Percentiles rank a stretch among this genome's conserved stretches.
These are phyloP conservation scores for Suhomyces atakaporum DNA, from an alignment of 1,139 yeast species.

Conservation along the genomic window DNA sequence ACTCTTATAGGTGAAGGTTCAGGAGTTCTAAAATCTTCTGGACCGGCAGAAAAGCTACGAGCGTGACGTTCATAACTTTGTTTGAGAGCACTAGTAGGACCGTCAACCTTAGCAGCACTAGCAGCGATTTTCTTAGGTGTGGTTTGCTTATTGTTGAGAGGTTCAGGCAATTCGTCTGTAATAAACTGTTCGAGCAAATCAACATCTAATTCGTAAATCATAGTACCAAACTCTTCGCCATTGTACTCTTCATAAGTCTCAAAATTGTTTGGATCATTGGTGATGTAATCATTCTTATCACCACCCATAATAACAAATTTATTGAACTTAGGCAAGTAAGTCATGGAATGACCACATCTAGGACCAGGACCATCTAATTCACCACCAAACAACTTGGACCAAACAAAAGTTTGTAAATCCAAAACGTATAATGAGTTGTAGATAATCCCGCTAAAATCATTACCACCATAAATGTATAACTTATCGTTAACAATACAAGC, in stretches of 20 bases:
- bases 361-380: slow-evolving; percentile 65
- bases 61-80: slow-evolving; percentile 36
- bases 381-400: slow-evolving; percentile 64
- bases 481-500: slow-evolving; percentile 78
- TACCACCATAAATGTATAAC: slow-evolving; percentile 89
- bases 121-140: slow-evolving; percentile 9
- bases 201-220: slow-evolving; percentile 65
- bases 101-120: slow-evolving; percentile 14
- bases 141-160: slow-evolving; percentile 1
- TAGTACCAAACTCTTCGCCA: slow-evolving; percentile 55
- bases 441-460: slow-evolving; percentile 72
- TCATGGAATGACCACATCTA: slow-evolving; percentile 92
- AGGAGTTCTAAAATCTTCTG: slow-evolving; percentile 49
- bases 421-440: slow-evolving; percentile 72
- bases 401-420: slow-evolving; percentile 67
- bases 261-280: slow-evolving; percentile 37
- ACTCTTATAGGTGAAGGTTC: slow-evolving; percentile 34
- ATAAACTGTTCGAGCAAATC: slow-evolving; percentile 36
- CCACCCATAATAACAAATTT: slow-evolving; percentile 91
- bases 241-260: slow-evolving; percentile 53
- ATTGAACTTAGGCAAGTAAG: slow-evolving; percentile 64
- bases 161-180: slow-evolving; percentile 14
- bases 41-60: slow-evolving; percentile 42
- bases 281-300: slow-evolving; percentile 64
- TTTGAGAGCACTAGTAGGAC: slow-evolving; percentile 19